These are phyloP conservation scores for Aspergillus arachidicola DNA, from an alignment of 2,329 filamentous ascomycete species.

Conservation along the genomic window DNA sequence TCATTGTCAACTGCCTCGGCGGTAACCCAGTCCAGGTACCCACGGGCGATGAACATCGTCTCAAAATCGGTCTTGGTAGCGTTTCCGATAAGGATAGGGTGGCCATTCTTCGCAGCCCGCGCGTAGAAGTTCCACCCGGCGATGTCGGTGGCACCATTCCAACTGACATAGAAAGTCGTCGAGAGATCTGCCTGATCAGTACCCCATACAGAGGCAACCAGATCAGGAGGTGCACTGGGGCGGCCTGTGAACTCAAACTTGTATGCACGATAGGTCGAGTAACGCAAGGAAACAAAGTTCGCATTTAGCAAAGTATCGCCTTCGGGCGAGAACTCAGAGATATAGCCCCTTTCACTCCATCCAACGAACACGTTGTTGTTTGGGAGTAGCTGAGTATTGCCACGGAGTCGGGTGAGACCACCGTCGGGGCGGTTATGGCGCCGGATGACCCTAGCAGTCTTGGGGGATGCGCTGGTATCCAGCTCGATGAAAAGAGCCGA, in stretches of 20 bases:
- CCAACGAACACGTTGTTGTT: conserved; percentile 40
- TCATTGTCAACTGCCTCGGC: conserved; percentile 29
- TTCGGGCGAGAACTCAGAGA: conserved; percentile 33
- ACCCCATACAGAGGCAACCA: conserved; percentile 34
- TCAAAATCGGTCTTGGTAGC: conserved; percentile 36
- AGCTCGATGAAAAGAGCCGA: conserved; percentile 33
- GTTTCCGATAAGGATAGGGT: conserved; percentile 24
- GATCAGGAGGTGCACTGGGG: conserved; percentile 31
- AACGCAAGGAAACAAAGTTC: conserved; percentile 33
- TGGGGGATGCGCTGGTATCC: conserved; percentile 27
- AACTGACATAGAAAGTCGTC: conserved; percentile 37
- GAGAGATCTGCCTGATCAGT: conserved; percentile 27
- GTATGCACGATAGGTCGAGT: conserved; percentile 43
- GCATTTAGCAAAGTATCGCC: conserved; percentile 37
- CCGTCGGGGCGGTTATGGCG: conserved; percentile 38
- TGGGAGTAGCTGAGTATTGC: conserved; percentile 37
- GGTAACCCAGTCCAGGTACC: conserved; percentile 32
- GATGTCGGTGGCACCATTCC: conserved; percentile 45
- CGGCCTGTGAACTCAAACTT: conserved; percentile 40
- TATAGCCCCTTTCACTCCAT: conserved; percentile 39
- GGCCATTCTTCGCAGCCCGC: conserved; percentile 29
- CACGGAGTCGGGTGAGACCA: conserved; percentile 34
- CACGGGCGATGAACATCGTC: conserved; percentile 31
- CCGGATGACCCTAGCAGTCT: conserved; percentile 29
- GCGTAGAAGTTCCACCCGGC: conserved; percentile 38